Evolutionary conservation across 257 asterid species (phyloP).

Genomic region (Hygrophila difformis): DNA sequence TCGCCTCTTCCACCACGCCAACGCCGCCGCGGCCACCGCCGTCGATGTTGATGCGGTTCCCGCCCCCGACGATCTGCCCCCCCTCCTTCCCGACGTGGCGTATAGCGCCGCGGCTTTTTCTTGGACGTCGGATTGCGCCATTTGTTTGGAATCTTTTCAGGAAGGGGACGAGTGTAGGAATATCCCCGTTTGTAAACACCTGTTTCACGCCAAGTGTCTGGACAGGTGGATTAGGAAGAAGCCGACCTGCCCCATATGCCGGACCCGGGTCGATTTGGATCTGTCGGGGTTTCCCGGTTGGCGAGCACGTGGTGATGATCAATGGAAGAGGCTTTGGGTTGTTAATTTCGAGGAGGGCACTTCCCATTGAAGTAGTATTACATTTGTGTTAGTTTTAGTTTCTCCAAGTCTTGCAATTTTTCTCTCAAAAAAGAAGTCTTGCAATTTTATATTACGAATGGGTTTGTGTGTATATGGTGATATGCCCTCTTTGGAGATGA

Average conservation of each 20-base stretch:
- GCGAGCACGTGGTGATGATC: constrained; percentile 32
- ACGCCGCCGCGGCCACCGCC: constrained; percentile 7
- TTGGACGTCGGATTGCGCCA: constrained; percentile 49
- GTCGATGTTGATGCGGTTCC: background rate
- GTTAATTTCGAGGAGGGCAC: constrained; percentile 32
- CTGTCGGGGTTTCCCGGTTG: constrained; percentile 18
- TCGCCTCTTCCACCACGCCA: constrained; percentile 25
- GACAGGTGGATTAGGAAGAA: constrained; percentile 67
- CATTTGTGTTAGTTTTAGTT: too few species aligned
- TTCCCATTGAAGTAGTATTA: constrained; percentile 19
- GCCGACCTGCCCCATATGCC: constrained; percentile 77
- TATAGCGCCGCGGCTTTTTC: constrained; percentile 26
- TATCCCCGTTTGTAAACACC: constrained; percentile 57
- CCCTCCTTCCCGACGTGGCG: constrained; percentile 29
- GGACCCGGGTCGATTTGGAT: constrained; percentile 48
- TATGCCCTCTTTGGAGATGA: too few species aligned
- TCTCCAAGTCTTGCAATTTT: too few species aligned
- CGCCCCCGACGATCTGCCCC: background rate
- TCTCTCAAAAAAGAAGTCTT: too few species aligned
- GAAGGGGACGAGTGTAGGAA: constrained; percentile 56
- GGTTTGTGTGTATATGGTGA: too few species aligned
- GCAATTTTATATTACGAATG: too few species aligned
- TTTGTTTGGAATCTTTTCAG: constrained; percentile 60
- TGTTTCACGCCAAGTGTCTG: constrained; percentile 65
- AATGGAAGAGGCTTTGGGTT: constrained; percentile 57